These are phyloP conservation scores for Boletus fagicola DNA, from an alignment of 768 basidiomycete genomes.

Conservation along the genomic window DNA sequence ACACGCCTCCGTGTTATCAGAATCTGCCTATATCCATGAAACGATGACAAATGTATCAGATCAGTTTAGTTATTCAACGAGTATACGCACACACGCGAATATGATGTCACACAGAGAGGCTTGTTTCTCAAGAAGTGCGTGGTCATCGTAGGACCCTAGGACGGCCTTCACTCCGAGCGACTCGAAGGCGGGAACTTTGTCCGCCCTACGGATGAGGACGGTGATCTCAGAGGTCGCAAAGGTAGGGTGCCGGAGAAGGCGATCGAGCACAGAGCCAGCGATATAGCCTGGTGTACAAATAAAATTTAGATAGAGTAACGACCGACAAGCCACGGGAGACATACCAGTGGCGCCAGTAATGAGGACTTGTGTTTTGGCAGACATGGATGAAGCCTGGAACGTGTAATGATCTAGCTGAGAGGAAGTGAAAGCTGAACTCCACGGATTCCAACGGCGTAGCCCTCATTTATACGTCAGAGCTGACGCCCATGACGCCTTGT, in stretches of 20 bases:
- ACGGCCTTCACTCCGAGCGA: constrained; percentile 28
- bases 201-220: constrained; percentile 32
- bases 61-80: too few species aligned
- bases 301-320: background rate
- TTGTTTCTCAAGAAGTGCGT: constrained; percentile 40
- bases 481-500: background rate
- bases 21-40: constrained; percentile 37
- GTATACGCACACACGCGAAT: constrained; percentile 36
- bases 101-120: constrained; percentile 46
- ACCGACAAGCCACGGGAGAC: background rate
- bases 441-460: background rate
- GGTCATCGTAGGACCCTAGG: constrained; percentile 48
- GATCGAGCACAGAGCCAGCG: constrained; percentile 33
- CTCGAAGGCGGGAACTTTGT: constrained; percentile 21
- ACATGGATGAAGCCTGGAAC: constrained; percentile 4
- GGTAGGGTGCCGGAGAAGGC: constrained; percentile 29
- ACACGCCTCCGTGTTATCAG: constrained; percentile 46
- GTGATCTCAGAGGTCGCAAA: constrained; percentile 25
- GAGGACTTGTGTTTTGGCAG: constrained; percentile 22
- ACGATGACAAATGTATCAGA: background rate
- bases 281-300: constrained; percentile 29
- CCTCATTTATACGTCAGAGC: constrained; percentile 6
- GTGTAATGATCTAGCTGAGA: too few species aligned
- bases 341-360: constrained; percentile 23
- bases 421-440: background rate